Evolutionary conservation across 1,284 basidiomycete species (phyloP).

Genomic region (Meira miltonrushii): DNA sequence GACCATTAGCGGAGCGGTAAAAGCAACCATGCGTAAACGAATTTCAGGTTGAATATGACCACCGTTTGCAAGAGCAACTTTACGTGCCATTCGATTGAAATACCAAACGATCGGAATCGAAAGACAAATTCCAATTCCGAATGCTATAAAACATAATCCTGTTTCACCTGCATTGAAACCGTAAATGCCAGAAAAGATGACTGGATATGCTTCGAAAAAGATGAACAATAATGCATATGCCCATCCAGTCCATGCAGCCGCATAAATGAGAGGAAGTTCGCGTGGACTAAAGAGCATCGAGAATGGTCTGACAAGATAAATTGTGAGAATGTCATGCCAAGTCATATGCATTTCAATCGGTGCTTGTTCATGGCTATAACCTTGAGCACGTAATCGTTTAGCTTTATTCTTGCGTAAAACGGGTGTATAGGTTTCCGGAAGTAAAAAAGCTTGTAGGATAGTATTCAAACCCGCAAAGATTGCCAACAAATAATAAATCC

Average conservation of each 20-base stretch:
- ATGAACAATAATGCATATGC: constrained; percentile 28
- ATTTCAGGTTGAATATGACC: not conserved
- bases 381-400: not conserved
- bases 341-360: constrained; percentile 20
- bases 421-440: constrained; percentile 24
- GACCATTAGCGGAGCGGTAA: constrained; percentile 1
- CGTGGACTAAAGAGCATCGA: constrained; percentile 20
- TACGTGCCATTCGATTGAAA: not conserved
- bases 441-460: not conserved
- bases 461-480: constrained; percentile 3
- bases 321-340: constrained; percentile 23
- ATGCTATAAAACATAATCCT: constrained; percentile 28
- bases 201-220: constrained; percentile 36
- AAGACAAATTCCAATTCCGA: constrained; percentile 31
- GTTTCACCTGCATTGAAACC: constrained; percentile 31
- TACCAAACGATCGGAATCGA: constrained; percentile 14
- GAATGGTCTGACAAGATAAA: constrained; percentile 25
- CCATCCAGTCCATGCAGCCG: constrained; percentile 24
- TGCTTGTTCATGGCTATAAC: constrained; percentile 18
- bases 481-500: not conserved
- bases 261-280: constrained; percentile 25
- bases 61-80: not conserved
- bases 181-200: constrained; percentile 25
- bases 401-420: constrained; percentile 25
- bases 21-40: not conserved